phyloP scores from a whole-genome alignment of 495 filamentous ascomycete genomes.

The Cercophora sp. region DNA sequence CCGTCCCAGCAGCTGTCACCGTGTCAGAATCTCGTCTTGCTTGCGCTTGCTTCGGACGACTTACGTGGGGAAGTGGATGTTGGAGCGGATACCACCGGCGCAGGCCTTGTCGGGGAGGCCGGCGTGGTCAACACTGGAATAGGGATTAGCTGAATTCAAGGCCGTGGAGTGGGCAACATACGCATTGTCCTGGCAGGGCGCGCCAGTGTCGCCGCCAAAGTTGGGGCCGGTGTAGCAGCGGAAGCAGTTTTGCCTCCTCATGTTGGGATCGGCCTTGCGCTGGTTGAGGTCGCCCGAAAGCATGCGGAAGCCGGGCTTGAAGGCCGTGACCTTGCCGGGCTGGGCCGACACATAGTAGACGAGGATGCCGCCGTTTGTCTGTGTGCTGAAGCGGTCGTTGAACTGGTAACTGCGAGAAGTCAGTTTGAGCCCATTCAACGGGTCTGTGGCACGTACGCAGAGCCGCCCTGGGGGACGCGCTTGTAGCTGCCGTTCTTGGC shows the following conservation, averaged over 20 bases:
- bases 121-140: slow-evolving; percentile 38
- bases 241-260: slow-evolving; percentile 45
- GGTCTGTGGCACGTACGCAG: slow-evolving; percentile 25
- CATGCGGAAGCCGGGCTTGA: slow-evolving; percentile 55
- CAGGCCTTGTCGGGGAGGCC: slow-evolving; percentile 37
- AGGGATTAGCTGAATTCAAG: no score
- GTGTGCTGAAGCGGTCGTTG: slow-evolving; percentile 45
- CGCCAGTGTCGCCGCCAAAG: slow-evolving; percentile 41
- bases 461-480: slow-evolving; percentile 40
- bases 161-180: no score
- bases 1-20: slow-evolving; percentile 54
- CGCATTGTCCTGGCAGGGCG: slow-evolving; percentile 41
- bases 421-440: neutral
- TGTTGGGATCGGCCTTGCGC: slow-evolving; percentile 34
- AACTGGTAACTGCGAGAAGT: slow-evolving; percentile 28
- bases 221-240: slow-evolving; percentile 49
- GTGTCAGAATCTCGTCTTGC: no score
- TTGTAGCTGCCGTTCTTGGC: slow-evolving; percentile 44
- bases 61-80: slow-evolving; percentile 47
- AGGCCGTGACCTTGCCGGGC: slow-evolving; percentile 49
- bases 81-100: slow-evolving; percentile 47
- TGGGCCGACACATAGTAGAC: slow-evolving; percentile 53
- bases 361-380: slow-evolving; percentile 46
- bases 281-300: slow-evolving; percentile 44
- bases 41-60: no score